Evolutionary conservation across 352 stramenopile species (phyloP).

Genomic region (Phytophthora crassamura): DNA sequence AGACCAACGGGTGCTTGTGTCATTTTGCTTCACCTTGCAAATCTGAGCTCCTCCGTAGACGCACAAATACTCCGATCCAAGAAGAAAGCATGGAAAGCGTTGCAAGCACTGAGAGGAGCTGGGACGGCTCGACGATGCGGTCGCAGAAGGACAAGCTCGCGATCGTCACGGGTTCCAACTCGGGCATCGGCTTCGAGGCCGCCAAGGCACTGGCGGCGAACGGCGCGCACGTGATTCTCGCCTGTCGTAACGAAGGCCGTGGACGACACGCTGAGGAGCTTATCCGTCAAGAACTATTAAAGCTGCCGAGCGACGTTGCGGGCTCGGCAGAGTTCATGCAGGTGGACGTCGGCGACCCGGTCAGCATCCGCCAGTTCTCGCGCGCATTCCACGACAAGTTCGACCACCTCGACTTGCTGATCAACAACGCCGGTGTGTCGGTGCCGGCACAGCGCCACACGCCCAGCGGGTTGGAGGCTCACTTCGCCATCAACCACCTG

Average conservation of each 20-base stretch:
- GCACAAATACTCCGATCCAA: not conserved
- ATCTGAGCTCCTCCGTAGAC: constrained; percentile 22
- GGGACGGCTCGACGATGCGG: constrained; percentile 36
- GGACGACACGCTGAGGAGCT: constrained; percentile 36
- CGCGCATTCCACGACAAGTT: constrained; percentile 42
- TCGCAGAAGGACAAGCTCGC: constrained; percentile 59
- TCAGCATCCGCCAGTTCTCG: constrained; percentile 53
- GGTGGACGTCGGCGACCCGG: constrained; percentile 36
- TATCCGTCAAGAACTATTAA: constrained; percentile 34
- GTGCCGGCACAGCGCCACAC: constrained; percentile 43
- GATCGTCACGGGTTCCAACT: constrained; percentile 81
- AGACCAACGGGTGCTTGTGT: not conserved
- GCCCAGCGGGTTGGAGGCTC: constrained; percentile 52
- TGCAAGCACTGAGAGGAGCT: constrained; percentile 23
- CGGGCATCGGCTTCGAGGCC: constrained; percentile 79
- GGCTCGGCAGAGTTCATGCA: constrained; percentile 69
- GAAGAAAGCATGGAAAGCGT: constrained; percentile 19
- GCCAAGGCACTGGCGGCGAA: constrained; percentile 58
- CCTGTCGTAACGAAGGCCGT: constrained; percentile 62
- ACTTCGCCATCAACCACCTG: constrained; percentile 82
- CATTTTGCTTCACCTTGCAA: constrained; percentile 12
- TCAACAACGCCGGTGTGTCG: constrained; percentile 81
- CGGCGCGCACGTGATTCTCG: constrained; percentile 75
- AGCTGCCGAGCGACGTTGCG: constrained; percentile 6
- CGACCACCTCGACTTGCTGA: constrained; percentile 61